Conservation (phyloP, 129 eudicot genomes). For the Ambrosia artemisiifolia region DNA sequence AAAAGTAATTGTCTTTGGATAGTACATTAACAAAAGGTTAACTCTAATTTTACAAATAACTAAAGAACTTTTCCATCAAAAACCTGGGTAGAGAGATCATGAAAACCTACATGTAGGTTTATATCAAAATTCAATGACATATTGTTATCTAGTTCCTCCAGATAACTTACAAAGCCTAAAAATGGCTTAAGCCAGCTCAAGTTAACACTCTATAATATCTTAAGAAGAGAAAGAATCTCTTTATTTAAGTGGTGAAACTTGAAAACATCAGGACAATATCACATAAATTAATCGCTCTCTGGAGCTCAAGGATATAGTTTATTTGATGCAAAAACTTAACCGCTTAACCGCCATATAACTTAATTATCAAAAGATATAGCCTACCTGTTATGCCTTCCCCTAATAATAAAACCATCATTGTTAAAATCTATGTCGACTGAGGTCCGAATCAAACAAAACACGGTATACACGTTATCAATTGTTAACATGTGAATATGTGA, state of each 20-base stretch:
- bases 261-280: not conserved
- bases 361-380: not conserved
- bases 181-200: not conserved
- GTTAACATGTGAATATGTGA: not conserved
- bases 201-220: not conserved
- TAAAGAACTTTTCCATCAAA: not conserved
- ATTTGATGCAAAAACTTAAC: not conserved
- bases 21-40: not conserved
- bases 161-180: not conserved
- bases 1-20: not conserved
- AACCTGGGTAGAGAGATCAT: too few species aligned
- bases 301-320: not conserved
- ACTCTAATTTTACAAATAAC: not conserved
- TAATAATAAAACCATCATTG: not conserved
- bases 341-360: not conserved
- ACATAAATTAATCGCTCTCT: not conserved
- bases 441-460: constrained; percentile 1
- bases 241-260: not conserved
- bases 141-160: constrained; percentile 5
- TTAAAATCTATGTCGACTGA: not conserved
- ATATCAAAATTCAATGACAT: not conserved
- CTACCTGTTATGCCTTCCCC: not conserved
- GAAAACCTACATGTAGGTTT: constrained; percentile 3
- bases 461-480: not conserved
- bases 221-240: not conserved